Evolutionary conservation across 2,329 filamentous ascomycete genomes (phyloP).

Genomic region (Lecanosticta acicola): DNA sequence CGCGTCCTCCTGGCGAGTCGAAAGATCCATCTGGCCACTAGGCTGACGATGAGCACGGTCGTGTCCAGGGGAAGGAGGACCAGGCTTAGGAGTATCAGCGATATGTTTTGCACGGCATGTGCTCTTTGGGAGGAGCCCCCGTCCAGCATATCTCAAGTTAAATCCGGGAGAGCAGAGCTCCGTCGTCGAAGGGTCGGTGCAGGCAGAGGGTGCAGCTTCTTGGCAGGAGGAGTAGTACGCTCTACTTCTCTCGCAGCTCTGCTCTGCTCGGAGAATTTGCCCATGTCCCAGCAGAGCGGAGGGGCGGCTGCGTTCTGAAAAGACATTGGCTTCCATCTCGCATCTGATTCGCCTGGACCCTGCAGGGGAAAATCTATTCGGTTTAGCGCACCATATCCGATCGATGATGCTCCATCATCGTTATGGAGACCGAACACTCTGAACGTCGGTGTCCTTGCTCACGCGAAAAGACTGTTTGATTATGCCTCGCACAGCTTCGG

Average conservation of each 20-base stretch:
- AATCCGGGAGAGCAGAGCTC: not conserved
- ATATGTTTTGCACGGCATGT: conserved; percentile 46
- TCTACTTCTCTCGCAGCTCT: no score
- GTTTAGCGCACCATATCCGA: not conserved
- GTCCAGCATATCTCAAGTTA: not conserved
- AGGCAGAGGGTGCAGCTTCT: no score
- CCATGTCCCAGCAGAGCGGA: not conserved
- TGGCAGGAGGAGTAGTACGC: no score
- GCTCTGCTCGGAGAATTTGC: no score
- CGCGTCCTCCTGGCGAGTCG: not conserved
- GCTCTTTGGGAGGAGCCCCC: conserved; percentile 1
- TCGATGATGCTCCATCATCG: not conserved
- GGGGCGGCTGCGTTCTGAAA: not conserved
- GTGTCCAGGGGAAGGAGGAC: conserved; percentile 49
- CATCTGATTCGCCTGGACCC: not conserved
- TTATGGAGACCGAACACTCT: not conserved
- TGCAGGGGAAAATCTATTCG: not conserved
- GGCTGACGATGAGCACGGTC: conserved; percentile 38
- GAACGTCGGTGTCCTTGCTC: no score
- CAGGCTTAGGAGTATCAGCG: conserved; percentile 42
- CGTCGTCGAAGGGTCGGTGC: no score
- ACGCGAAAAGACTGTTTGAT: no score
- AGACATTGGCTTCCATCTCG: not conserved
- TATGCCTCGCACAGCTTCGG: no score
- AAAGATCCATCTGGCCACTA: not conserved